Conservation (phyloP, 768 basidiomycete genomes). For the Boletus subparvulus region DNA sequence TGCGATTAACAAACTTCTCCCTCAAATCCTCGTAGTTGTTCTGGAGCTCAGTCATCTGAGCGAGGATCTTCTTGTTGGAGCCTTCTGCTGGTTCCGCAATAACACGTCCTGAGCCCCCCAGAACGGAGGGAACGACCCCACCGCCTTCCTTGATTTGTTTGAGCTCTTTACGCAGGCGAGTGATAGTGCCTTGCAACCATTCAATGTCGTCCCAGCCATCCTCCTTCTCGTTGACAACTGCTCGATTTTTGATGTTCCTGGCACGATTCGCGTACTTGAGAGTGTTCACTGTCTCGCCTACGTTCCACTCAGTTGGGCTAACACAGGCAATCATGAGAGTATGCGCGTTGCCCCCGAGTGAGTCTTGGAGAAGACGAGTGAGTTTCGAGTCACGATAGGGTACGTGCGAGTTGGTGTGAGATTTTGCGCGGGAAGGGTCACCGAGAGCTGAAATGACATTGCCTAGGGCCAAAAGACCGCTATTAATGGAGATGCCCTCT, state of each 20-base stretch:
- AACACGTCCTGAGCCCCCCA: constrained; percentile 30
- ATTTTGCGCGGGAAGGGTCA: constrained; percentile 85
- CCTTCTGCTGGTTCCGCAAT: constrained; percentile 48
- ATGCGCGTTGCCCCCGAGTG: constrained; percentile 94
- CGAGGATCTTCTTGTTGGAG: constrained; percentile 71
- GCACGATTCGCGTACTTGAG: constrained; percentile 98
- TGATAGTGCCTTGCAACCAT: constrained; percentile 87
- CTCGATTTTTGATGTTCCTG: constrained; percentile 94
- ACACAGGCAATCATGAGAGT: constrained; percentile 99
- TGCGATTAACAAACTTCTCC: constrained; percentile 83
- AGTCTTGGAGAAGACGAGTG: constrained; percentile 76
- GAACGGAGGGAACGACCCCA: constrained; percentile 19
- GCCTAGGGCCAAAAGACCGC: constrained; percentile 91
- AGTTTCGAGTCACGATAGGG: constrained; percentile 99
- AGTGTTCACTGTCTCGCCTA: constrained; percentile 90
- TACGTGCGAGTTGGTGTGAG: constrained; percentile 82
- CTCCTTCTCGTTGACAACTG: constrained; percentile 89
- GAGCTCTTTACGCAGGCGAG: constrained; percentile 83
- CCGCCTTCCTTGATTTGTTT: constrained; percentile 76
- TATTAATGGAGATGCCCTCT: constrained; percentile 99
- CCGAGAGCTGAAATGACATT: constrained; percentile 98
- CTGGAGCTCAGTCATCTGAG: constrained; percentile 81
- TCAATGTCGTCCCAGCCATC: constrained; percentile 99
- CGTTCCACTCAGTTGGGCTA: constrained; percentile 94
- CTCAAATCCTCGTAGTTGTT: constrained; percentile 83